phyloP scores from a whole-genome alignment of 2,329 filamentous ascomycete genomes.

The Arthrocladium fulminans region DNA sequence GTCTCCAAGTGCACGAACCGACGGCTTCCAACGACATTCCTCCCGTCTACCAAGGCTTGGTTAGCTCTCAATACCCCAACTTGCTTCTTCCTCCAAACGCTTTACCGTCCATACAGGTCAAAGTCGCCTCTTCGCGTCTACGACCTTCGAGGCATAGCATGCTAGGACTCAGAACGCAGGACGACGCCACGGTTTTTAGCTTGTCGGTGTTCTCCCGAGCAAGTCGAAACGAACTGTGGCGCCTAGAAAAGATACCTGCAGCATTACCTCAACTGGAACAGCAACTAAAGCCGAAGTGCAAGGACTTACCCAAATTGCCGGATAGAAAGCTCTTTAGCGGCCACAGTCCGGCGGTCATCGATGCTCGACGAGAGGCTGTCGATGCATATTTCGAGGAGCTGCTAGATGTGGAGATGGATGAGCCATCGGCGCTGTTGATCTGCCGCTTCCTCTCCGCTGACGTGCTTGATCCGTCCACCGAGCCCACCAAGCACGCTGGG shows the following conservation, averaged over 20 bases:
- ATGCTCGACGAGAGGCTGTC: constrained; percentile 70
- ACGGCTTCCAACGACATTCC: constrained; percentile 13
- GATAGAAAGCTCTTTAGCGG: constrained; percentile 82
- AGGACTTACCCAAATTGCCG: constrained; percentile 67
- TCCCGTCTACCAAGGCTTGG: constrained; percentile 62
- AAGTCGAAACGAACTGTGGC: constrained; percentile 73
- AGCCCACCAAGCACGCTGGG: constrained; percentile 23
- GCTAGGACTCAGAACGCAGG: constrained; percentile 66
- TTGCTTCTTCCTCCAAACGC: constrained; percentile 81
- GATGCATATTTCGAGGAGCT: constrained; percentile 80
- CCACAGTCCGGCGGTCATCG: constrained; percentile 86
- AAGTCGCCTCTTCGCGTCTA: constrained; percentile 88
- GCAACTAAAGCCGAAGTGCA: constrained; percentile 63
- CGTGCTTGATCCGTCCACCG: constrained; percentile 43
- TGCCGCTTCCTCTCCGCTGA: constrained; percentile 76
- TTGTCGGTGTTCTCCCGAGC: constrained; percentile 74
- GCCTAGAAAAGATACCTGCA: constrained; percentile 81
- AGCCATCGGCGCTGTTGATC: constrained; percentile 64
- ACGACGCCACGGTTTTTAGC: constrained; percentile 91
- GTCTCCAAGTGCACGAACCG: constrained; percentile 14
- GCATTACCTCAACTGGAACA: constrained; percentile 76
- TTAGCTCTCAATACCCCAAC: constrained; percentile 79
- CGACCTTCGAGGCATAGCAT: constrained; percentile 82
- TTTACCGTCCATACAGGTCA: constrained; percentile 73
- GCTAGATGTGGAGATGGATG: constrained; percentile 72